Percentiles rank a stretch among this genome's conserved stretches.
phyloP scores from a whole-genome alignment of 2,329 filamentous ascomycete genomes.

The Microsporum canis region DNA sequence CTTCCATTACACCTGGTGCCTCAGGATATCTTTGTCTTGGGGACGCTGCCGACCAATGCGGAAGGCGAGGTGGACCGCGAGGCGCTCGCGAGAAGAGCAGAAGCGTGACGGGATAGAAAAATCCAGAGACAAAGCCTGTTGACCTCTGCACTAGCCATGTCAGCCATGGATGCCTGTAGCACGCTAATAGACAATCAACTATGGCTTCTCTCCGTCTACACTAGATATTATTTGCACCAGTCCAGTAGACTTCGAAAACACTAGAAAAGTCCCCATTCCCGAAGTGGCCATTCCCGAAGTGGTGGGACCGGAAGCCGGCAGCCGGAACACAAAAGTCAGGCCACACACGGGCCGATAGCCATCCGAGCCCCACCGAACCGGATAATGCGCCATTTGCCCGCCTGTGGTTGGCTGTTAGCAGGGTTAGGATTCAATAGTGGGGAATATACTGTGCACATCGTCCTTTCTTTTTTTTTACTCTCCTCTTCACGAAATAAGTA shows the following conservation, averaged over 20 bases:
- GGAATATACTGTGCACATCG: not conserved
- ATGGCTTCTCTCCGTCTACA: too few species aligned
- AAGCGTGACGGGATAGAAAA: too few species aligned
- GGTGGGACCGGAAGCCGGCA: not conserved
- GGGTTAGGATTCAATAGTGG: not conserved
- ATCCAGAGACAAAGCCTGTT: too few species aligned
- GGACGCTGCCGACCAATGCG: not conserved
- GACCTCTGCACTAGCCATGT: too few species aligned
- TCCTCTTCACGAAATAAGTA: not conserved
- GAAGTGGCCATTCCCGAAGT: not conserved
- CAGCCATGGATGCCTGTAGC: too few species aligned
- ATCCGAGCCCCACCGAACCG: not conserved
- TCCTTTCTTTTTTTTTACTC: not conserved
- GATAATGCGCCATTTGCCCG: slow-evolving; percentile 2
- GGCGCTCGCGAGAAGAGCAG: not conserved
- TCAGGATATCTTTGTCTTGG: not conserved
- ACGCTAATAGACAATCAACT: too few species aligned
- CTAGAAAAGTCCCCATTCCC: too few species aligned
- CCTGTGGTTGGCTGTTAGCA: not conserved
- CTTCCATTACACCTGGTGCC: slow-evolving; percentile 1
- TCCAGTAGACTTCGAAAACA: too few species aligned
- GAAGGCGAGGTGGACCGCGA: not conserved
- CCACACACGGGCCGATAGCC: not conserved
- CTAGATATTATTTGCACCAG: too few species aligned
- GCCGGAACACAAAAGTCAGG: not conserved